Percentiles rank a stretch among this genome's conserved stretches.
Evolutionary conservation across 768 basidiomycete genomes (phyloP).

Genomic region (Podaxis sp.): DNA sequence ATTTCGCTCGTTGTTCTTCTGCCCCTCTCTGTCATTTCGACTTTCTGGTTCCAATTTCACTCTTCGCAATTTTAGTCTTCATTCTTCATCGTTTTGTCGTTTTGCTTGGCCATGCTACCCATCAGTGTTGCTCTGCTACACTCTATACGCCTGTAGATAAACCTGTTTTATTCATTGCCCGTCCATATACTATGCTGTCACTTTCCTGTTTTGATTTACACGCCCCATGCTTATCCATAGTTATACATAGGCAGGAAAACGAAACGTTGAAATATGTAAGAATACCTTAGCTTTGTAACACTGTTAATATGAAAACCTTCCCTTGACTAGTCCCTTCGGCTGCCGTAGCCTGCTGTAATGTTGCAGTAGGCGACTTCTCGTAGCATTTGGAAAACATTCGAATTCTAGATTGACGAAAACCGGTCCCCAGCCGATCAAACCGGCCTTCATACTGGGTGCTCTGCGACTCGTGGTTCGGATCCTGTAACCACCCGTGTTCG

Average conservation of each 20-base stretch:
- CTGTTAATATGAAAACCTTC: constrained; percentile 1
- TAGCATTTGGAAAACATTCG: too few relatives aligned
- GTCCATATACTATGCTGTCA: neutral
- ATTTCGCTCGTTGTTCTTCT: neutral
- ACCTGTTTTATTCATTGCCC: neutral
- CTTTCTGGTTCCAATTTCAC: neutral
- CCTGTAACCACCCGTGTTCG: too few relatives aligned
- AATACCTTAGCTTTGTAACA: constrained; percentile 10
- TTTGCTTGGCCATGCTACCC: constrained; percentile 4
- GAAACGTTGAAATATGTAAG: constrained; percentile 14
- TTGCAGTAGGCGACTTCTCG: too few relatives aligned
- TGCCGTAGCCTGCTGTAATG: too few relatives aligned
- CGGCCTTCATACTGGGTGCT: too few relatives aligned
- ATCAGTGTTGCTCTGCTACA: neutral
- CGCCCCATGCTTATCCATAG: constrained; percentile 4
- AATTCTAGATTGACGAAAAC: too few relatives aligned
- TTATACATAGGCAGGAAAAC: constrained; percentile 7
- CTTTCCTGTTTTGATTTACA: neutral
- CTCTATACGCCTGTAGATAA: neutral
- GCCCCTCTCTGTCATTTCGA: neutral
- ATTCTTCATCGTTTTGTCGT: neutral
- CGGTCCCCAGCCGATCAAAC: too few relatives aligned
- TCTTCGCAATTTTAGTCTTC: neutral
- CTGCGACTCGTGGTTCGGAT: too few relatives aligned
- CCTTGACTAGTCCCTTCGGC: neutral